Evolutionary conservation across 345 rosid genomes (phyloP), one percentile per base, ranked within the genome.

Genomic region (Eucalyptus paniculata): DNA sequence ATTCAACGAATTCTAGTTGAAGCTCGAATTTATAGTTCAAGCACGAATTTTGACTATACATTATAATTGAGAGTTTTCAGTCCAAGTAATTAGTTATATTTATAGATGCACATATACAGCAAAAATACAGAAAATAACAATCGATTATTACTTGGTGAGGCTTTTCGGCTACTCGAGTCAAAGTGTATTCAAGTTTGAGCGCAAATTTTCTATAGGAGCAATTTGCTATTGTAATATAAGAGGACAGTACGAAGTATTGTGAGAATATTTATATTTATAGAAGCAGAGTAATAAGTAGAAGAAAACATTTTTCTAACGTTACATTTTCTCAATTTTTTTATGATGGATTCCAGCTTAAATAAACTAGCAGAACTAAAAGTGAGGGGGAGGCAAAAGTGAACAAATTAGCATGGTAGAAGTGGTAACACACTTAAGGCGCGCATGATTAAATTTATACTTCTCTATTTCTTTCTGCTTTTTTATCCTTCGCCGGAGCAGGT

Each of bases 401-500:
- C 19, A 72, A 18, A 37, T 18, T 34, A 34, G 82, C 44, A 37
- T 19, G 12, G 44, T 34, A 18, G 82, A 72, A 18, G 40, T 16
- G 12, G 80, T 67, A 4, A 34, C 44, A 19, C 14, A 34, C 2
- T 9, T 47, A 47, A 47, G 13, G 49, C 13, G 49, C 13, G 1
- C 49, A 47, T 47, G 12, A 47, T 47, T 11, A 47, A 47, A 11
- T 47, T 47, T 3, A 12, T 47, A 47, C 4, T 47, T 47, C 13
- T 47, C 13, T 11, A 47, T 11, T 47, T n/a, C n/a, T 47, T 1
- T 47, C 2, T 47, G 13, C 11, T 47, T n/a, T n/a, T n/a, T n/a
- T n/a, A n/a, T n/a, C n/a, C n/a, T 47, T 11, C 2, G 0, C 0
- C 12, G 49, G 4, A 47, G 11, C 4, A 47, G 4, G 1, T 47